A percentile compares a stretch with the other conserved stretches of the same genome.
phyloP scores from a whole-genome alignment of 768 basidiomycete genomes.

The Suillus variegatus region DNA sequence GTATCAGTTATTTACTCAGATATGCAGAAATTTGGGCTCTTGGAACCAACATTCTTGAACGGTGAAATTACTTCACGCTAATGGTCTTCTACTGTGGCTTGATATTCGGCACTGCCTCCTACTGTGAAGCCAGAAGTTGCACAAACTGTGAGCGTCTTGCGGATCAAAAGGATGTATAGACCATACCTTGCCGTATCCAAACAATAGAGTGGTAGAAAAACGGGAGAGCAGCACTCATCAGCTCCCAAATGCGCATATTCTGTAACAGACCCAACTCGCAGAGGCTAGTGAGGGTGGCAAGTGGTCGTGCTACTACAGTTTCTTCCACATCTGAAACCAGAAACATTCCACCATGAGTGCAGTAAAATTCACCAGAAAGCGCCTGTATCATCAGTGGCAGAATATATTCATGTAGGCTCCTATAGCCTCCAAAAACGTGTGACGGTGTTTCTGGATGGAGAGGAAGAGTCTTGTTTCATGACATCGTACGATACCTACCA shows the following conservation, averaged over 20 bases:
- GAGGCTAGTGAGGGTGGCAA: constrained; percentile 82
- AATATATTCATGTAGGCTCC: constrained; percentile 94
- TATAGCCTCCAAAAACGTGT: constrained; percentile 93
- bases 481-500: constrained; percentile 87
- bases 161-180: neutral
- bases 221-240: constrained; percentile 84
- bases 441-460: constrained; percentile 85
- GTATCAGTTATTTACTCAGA: too few species aligned
- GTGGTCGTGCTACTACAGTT: constrained; percentile 86
- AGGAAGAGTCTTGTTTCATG: constrained; percentile 82
- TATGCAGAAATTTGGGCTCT: too few species aligned
- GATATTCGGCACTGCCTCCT: too few species aligned
- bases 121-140: too few species aligned
- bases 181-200: constrained; percentile 92
- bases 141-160: constrained; percentile 3
- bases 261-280: constrained; percentile 89
- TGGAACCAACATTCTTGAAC: too few species aligned
- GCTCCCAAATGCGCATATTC: constrained; percentile 96
- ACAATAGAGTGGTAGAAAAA: constrained; percentile 94
- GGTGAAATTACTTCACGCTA: too few species aligned
- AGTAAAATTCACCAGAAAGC: constrained; percentile 67
- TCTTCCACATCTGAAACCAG: constrained; percentile 82
- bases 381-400: constrained; percentile 96
- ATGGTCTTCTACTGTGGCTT: too few species aligned
- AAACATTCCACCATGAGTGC: neutral